These are phyloP conservation scores for Moelleriella libera DNA, from an alignment of 2,329 filamentous ascomycete genomes.

Conservation along the genomic window DNA sequence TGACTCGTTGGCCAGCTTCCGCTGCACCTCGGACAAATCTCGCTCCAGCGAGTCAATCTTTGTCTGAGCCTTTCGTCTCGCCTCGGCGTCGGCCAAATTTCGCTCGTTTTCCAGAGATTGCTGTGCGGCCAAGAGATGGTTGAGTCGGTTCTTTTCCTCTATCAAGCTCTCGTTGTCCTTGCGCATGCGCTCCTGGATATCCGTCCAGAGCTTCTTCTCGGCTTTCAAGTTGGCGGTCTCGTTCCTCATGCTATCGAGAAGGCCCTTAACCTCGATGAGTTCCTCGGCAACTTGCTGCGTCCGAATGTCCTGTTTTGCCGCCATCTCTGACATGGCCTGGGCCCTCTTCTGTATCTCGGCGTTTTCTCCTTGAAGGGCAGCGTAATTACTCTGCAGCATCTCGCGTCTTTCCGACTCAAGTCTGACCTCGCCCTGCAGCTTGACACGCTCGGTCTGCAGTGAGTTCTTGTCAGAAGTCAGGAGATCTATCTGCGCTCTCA, in stretches of 20 bases:
- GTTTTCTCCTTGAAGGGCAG: constrained; percentile 73
- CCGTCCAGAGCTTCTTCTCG: constrained; percentile 89
- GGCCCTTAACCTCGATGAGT: constrained; percentile 68
- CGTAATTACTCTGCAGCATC: constrained; percentile 80
- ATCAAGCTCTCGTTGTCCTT: constrained; percentile 78
- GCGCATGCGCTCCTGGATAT: constrained; percentile 74
- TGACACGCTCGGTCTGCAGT: constrained; percentile 70
- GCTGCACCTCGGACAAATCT: constrained; percentile 65
- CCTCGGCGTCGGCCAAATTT: constrained; percentile 71
- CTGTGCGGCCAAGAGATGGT: constrained; percentile 67
- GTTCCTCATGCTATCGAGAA: constrained; percentile 75
- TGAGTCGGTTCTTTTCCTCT: constrained; percentile 74
- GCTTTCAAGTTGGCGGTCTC: constrained; percentile 89
- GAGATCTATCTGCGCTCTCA: constrained; percentile 74
- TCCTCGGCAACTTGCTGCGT: constrained; percentile 91
- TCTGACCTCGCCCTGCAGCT: constrained; percentile 65
- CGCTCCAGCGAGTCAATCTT: constrained; percentile 67
- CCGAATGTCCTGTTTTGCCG: constrained; percentile 78
- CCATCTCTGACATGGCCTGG: constrained; percentile 61
- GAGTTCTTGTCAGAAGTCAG: constrained; percentile 71
- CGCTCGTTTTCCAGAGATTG: constrained; percentile 88
- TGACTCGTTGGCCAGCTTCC: constrained; percentile 67
- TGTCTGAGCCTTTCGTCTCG: constrained; percentile 61
- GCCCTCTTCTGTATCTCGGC: constrained; percentile 72
- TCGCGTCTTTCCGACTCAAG: constrained; percentile 75